Conservation (phyloP, 345 rosid genomes). For the Zanthoxylum bungeanum region DNA sequence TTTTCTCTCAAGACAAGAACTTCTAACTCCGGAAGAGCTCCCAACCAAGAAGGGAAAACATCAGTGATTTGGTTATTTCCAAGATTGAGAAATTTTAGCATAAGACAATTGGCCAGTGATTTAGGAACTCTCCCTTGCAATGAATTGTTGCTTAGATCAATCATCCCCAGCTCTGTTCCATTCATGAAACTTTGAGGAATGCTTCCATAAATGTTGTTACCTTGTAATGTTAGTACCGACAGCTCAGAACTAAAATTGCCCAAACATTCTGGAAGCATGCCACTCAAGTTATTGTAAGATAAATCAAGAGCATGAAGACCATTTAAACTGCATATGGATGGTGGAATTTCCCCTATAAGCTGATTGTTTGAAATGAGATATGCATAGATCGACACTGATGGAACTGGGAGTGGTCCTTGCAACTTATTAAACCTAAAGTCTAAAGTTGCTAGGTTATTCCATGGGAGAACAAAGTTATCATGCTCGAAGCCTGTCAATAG, state of each 20-base stretch:
- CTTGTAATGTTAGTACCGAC: not conserved
- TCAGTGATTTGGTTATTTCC: slow-evolving; percentile 11
- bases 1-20: slow-evolving; percentile 10
- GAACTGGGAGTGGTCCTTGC: not conserved
- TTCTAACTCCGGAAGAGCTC: not conserved
- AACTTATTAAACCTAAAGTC: not conserved
- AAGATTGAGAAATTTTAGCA: slow-evolving; percentile 7
- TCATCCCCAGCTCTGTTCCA: not conserved
- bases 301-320: not conserved
- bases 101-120: not conserved
- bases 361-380: slow-evolving; percentile 12
- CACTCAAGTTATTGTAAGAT: not conserved
- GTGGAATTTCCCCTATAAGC: slow-evolving; percentile 18
- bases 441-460: not conserved
- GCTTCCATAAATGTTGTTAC: not conserved
- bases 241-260: not conserved
- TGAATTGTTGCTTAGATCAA: slow-evolving; percentile 14
- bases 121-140: slow-evolving; percentile 14
- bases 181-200: slow-evolving; percentile 7
- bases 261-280: slow-evolving; percentile 27
- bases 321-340: slow-evolving; percentile 10
- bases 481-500: slow-evolving; percentile 13
- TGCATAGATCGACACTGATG: not conserved
- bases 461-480: not conserved
- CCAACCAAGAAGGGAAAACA: slow-evolving; percentile 25